Evolutionary conservation across 176 grass and related monocot genomes (phyloP), one percentile per base, ranked within the genome.

Genomic region (Paspalum vaginatum): DNA sequence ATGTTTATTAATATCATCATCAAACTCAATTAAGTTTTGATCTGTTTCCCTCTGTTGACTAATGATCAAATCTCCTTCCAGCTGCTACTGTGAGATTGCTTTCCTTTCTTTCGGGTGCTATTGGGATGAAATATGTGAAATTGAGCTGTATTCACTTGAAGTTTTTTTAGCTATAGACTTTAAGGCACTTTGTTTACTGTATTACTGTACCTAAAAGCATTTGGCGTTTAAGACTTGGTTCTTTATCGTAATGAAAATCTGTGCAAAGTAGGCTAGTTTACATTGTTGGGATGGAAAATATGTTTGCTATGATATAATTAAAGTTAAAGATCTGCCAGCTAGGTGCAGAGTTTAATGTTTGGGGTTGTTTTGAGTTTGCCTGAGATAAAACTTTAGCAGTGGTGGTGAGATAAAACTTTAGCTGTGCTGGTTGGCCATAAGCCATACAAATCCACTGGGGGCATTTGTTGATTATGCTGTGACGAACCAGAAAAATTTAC

Each of bases 81-180:
- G 44, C 51, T 68, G 1, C n/a, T 9, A 7, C 39, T 58, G 26
- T 45, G 42, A 60, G 55, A 21, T 78, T 16, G 17, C 41, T 45
- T 78, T 60, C 21, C 12, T 76, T 47, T 84, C 27, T 62, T 25
- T 62, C 40, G 22, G 14, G 38, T 56, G 53, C 61, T 48, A 53
- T 7, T 64, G 47, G 8, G 21, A 72, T 82, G 45, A 52, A 53
- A 26, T 82, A 18, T 51, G 80, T 12, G 38, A 68, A 78, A 49
- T 3, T 4, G 12, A 53, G 12, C n/a, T 55, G 20, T 13, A 26
- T 52, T 55, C 1, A 63, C 12, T 5, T 50, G 7, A 11, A 8
- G 32, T 41, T 12, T 32, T 60, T 66, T 56, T 38, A 11, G 41
- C 2, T 68, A 18, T 43, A 26, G 17, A 8, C 20, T n/a, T n/a